Conservation (phyloP, 1,284 basidiomycete genomes). For the Rhodotorula sp. region DNA sequence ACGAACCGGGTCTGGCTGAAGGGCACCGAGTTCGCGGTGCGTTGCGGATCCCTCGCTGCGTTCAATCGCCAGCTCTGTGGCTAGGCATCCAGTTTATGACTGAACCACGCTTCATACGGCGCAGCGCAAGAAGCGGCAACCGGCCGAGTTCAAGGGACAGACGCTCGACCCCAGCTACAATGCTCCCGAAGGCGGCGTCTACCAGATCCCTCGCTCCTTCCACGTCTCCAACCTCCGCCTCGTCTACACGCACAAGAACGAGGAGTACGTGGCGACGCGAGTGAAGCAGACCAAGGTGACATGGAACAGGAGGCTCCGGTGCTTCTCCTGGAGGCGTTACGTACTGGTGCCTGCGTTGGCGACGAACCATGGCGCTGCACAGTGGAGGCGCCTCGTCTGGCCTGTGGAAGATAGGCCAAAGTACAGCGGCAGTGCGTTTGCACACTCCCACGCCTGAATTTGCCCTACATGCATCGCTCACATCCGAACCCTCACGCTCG, state of each 20-base stretch:
- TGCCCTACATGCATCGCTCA: too few relatives aligned
- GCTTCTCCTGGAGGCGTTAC: constrained; percentile 37
- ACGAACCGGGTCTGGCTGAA: constrained; percentile 51
- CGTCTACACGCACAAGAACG: constrained; percentile 22
- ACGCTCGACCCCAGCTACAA: constrained; percentile 17
- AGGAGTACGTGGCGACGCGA: constrained; percentile 35
- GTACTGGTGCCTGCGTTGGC: constrained; percentile 26
- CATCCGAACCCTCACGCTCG: too few relatives aligned
- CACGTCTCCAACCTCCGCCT: constrained; percentile 39
- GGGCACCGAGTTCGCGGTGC: constrained; percentile 41
- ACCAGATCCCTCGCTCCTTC: constrained; percentile 20
- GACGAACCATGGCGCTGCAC: constrained; percentile 6
- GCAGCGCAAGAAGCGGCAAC: constrained; percentile 39
- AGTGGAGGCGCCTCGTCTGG: constrained; percentile 32
- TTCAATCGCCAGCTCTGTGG: background rate
- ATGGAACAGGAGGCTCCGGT: constrained; percentile 30
- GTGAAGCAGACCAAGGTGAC: constrained; percentile 20
- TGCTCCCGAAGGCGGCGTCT: constrained; percentile 19
- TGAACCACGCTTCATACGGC: background rate
- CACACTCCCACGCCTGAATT: too few relatives aligned
- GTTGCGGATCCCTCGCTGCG: background rate
- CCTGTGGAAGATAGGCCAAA: constrained; percentile 14
- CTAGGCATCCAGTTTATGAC: background rate
- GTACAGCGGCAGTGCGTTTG: constrained; percentile 6
- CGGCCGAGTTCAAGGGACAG: constrained; percentile 36